These are phyloP conservation scores for Eremothecium cymbalariae DNA, from an alignment of 1,139 yeast genomes.

Conservation along the genomic window DNA sequence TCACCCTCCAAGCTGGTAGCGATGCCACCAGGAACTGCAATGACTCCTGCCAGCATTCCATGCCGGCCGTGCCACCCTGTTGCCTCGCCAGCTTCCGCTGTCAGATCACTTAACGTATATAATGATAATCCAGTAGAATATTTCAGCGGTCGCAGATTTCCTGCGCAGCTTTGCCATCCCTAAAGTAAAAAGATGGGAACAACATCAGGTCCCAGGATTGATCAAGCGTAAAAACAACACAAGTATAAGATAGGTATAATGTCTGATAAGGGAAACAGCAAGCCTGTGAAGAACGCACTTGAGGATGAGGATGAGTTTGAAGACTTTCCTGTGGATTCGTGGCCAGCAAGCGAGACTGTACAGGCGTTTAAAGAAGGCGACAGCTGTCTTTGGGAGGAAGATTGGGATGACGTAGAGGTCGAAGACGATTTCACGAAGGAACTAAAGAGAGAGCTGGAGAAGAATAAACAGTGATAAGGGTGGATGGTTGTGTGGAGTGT, in stretches of 20 bases:
- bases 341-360: slow-evolving; percentile 45
- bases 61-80: too few relatives aligned
- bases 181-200: too few relatives aligned
- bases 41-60: too few relatives aligned
- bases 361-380: slow-evolving; percentile 28
- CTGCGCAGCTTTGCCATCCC: not conserved
- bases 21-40: too few relatives aligned
- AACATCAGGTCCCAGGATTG: too few relatives aligned
- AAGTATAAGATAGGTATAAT: slow-evolving; percentile 2
- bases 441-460: slow-evolving; percentile 43
- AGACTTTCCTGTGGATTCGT: slow-evolving; percentile 82
- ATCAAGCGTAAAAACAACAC: too few relatives aligned
- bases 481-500: too few relatives aligned
- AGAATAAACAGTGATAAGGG: too few relatives aligned
- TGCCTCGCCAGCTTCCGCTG: too few relatives aligned
- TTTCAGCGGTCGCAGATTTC: not conserved
- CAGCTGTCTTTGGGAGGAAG: slow-evolving; percentile 80
- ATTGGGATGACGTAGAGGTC: slow-evolving; percentile 91
- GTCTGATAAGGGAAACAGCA: slow-evolving; percentile 7
- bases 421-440: slow-evolving; percentile 74
- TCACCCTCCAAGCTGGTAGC: too few relatives aligned
- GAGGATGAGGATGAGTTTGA: slow-evolving; percentile 95
- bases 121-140: too few relatives aligned
- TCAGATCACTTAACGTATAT: too few relatives aligned
- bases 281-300: slow-evolving; percentile 38